phyloP scores from a whole-genome alignment of 345 rosid species.

The Toxicodendron radicans region DNA sequence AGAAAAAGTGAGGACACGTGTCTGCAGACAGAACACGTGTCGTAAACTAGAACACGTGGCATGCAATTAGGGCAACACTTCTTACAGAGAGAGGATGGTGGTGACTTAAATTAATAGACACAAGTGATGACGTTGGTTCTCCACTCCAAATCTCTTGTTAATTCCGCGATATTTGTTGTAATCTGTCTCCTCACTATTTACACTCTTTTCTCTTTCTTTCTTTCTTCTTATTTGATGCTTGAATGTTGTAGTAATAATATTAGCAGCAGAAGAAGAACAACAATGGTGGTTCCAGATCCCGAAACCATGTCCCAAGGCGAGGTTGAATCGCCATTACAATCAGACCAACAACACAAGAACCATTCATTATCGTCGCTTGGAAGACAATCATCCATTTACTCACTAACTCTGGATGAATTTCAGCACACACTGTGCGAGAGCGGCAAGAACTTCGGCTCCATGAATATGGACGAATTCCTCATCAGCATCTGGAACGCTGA shows the following conservation, averaged over 20 bases:
- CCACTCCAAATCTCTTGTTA: background rate
- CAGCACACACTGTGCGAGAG: slow-evolving; percentile 68
- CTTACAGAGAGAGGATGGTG: background rate
- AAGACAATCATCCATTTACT: slow-evolving; percentile 77
- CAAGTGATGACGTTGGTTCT: background rate
- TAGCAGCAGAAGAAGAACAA: background rate
- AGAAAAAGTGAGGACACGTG: background rate
- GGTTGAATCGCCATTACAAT: slow-evolving; percentile 40
- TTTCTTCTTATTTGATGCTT: background rate
- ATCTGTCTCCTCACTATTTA: too few relatives aligned
- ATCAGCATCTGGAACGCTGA: slow-evolving; percentile 87
- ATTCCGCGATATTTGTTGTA: background rate
- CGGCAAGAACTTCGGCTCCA: slow-evolving; percentile 87
- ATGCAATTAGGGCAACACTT: too few relatives aligned
- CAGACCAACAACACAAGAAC: slow-evolving; percentile 33
- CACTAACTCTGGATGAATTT: slow-evolving; percentile 84
- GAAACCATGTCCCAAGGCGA: slow-evolving; percentile 47
- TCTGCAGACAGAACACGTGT: background rate
- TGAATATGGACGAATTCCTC: slow-evolving; percentile 98
- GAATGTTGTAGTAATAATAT: too few relatives aligned
- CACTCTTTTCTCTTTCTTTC: background rate
- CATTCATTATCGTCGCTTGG: slow-evolving; percentile 54
- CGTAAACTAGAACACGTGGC: background rate
- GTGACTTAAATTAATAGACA: background rate
- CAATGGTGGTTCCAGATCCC: slow-evolving; percentile 42